Evolutionary conservation across 2,329 filamentous ascomycete species (phyloP).

Genomic region (Aspergillus uvarum): DNA sequence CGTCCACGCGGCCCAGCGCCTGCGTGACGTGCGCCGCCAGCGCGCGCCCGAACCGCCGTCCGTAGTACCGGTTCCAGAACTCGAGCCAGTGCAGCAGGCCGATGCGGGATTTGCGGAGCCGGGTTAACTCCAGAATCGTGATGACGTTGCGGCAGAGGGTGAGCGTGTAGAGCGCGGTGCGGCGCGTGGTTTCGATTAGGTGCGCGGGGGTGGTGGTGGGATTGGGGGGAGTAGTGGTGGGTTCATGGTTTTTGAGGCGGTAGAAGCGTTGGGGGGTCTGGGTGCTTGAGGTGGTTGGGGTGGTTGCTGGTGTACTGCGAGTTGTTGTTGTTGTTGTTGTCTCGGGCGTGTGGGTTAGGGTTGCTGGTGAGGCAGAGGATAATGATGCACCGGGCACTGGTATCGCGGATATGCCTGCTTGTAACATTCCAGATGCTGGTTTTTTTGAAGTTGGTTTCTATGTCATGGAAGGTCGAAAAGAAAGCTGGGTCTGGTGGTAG

Average conservation of each 20-base stretch:
- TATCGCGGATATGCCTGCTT: constrained; percentile 4
- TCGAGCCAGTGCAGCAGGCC: constrained; percentile 29
- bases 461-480: neutral
- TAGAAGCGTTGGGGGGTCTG: constrained; percentile 18
- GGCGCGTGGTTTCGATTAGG: constrained; percentile 21
- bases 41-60: constrained; percentile 17
- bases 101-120: constrained; percentile 31
- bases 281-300: too few relatives aligned
- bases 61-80: constrained; percentile 32
- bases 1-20: constrained; percentile 24
- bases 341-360: neutral
- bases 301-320: too few relatives aligned
- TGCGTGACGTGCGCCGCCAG: constrained; percentile 17
- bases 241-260: constrained; percentile 8
- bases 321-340: neutral
- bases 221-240: constrained; percentile 1
- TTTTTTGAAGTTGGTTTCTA: neutral
- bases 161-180: constrained; percentile 26
- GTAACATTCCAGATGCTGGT: constrained; percentile 10
- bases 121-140: constrained; percentile 29
- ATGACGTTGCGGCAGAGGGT: constrained; percentile 28
- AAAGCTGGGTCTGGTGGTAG: neutral
- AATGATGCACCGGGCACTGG: constrained; percentile 2
- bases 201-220: neutral
- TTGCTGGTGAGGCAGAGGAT: neutral